Evolutionary conservation across 78 protist genomes (phyloP), one percentile per base, ranked within the genome.

Genomic region (Pirum gemmata): DNA sequence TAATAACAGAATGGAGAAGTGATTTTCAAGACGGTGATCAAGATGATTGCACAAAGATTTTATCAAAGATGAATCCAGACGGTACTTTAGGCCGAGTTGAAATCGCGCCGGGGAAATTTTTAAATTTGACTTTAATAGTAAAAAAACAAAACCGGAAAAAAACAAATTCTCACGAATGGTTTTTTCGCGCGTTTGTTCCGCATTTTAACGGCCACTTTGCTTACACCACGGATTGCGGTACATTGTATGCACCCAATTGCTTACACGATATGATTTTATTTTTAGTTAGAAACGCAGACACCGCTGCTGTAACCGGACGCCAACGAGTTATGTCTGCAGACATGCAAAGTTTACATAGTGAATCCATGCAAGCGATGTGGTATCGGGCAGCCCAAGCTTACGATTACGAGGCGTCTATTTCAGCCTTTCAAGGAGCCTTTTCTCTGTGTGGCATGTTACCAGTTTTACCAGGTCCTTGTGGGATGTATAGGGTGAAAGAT

Each of bases 91-190:
- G n/a, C n/a, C n/a, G n/a, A n/a, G n/a, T n/a, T n/a, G n/a, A n/a
- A n/a, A n/a, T n/a, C n/a, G n/a, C n/a, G n/a, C n/a, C 29, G 83
- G 8, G n/a, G n/a, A n/a, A n/a, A n/a, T n/a, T n/a, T n/a, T 1
- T 82, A 38, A 1, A 82, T 74, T 8, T 82, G 40, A 82, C 86
- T 26, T 39, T 85, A 31, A 27, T 85, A 26, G 29, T 85, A 37
- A 85, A 85, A 38, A 39, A 36, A 1, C 76, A 72, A 1, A 85
- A 85, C 41, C 89, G 78, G 8, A 2, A 34, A 38, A 85, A 85
- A 80, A 79, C 74, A 67, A 85, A 85, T 72, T 26, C 79, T 38
- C 89, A 38, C 78, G 79, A 85, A 29, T 85, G 89, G 89, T 85
- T 85, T 37, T 36, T 85, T 37, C 18, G 27, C 41, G 2, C 78